Base-by-base conservation (phyloP, 176 grass and related monocot genomes). In the Triticum turgidum region DNA sequence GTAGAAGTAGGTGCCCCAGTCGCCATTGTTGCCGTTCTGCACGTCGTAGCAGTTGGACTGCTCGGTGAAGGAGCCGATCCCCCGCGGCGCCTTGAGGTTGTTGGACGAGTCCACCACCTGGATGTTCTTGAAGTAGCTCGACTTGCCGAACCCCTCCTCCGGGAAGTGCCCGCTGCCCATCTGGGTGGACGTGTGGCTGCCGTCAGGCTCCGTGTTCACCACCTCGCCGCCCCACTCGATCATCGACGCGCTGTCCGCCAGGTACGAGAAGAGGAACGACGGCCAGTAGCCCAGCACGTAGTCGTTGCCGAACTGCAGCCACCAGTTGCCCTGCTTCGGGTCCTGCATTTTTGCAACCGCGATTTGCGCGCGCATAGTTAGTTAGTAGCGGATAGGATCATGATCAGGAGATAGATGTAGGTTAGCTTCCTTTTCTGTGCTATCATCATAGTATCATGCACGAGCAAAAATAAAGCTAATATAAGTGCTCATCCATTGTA, bases 181-280 rank as follows among this genome's bases (percentile, higher is more conserved):
- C 30, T 91, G 92, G 0, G 94, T 97, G 24, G 90, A 81, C 34
- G 94, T 97, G 94, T 97, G 94, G 45, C 81, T 89, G 30, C 94
- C 94, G 4, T 94, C 94, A 0, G 92, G 81, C 76, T 94, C 86
- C 1, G 88, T 89, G 87, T 97, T 94, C 82, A 94, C 92, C 51
- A 97, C 95, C 83, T 97, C 95, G 11, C 90, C 88, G 10, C 92
- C 92, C 95, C 95, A 97, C 88, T 97, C 88, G 33, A 97, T 94
- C 95, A 97, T 92, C 66, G 95, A 93, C 42, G 90, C 90, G 76
- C 88, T 92, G 63, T 94, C 92, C 0, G 90, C 84, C 52, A 97
- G 70, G 77, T 97, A 89, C 58, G 90, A 94, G 81, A 97, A 97
- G 78, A 97, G 81, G 80, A 97, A 94, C 1, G 95, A 91, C 35